These are phyloP conservation scores for Beauveria pseudobassiana DNA, from an alignment of 2,329 filamentous ascomycete genomes.

Conservation along the genomic window DNA sequence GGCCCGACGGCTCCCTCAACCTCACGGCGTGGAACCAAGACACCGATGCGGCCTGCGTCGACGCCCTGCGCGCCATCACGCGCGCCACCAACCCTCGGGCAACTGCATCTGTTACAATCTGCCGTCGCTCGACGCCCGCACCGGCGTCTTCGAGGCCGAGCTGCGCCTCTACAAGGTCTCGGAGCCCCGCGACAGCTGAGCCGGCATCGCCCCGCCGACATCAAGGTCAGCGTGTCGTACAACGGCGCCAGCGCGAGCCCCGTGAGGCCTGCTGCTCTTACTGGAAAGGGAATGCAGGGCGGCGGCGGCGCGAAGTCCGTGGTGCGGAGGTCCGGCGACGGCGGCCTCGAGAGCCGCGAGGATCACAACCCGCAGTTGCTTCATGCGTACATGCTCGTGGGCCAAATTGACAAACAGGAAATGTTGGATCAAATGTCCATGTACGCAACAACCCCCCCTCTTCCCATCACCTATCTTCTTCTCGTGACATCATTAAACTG, in stretches of 20 bases:
- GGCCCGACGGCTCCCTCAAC: slow-evolving; percentile 40
- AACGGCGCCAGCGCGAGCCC: slow-evolving; percentile 37
- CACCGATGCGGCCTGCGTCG: slow-evolving; percentile 52
- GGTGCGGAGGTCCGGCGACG: not conserved
- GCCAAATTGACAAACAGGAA: slow-evolving; percentile 53
- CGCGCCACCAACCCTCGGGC: slow-evolving; percentile 63
- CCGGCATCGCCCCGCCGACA: slow-evolving; percentile 42
- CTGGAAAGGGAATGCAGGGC: slow-evolving; percentile 19
- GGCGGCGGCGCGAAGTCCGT: not conserved
- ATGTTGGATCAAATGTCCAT: slow-evolving; percentile 50
- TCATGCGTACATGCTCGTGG: slow-evolving; percentile 61
- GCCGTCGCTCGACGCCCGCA: slow-evolving; percentile 57
- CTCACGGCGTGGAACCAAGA: slow-evolving; percentile 47
- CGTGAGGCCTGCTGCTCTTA: slow-evolving; percentile 19
- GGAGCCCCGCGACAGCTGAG: slow-evolving; percentile 46
- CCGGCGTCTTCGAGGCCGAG: slow-evolving; percentile 69
- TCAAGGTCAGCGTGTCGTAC: slow-evolving; percentile 49
- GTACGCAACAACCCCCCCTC: slow-evolving; percentile 35
- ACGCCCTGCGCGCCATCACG: slow-evolving; percentile 46
- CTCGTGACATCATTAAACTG: not conserved
- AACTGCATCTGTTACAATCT: slow-evolving; percentile 80
- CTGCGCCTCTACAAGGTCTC: slow-evolving; percentile 66
- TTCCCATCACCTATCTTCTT: too few species aligned
- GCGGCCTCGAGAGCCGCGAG: slow-evolving; percentile 1
- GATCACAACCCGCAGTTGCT: slow-evolving; percentile 34